Evolutionary conservation across 1,284 basidiomycete species (phyloP), one percentile per base, ranked within the genome.

Genomic region (Neonothopanus nambi): DNA sequence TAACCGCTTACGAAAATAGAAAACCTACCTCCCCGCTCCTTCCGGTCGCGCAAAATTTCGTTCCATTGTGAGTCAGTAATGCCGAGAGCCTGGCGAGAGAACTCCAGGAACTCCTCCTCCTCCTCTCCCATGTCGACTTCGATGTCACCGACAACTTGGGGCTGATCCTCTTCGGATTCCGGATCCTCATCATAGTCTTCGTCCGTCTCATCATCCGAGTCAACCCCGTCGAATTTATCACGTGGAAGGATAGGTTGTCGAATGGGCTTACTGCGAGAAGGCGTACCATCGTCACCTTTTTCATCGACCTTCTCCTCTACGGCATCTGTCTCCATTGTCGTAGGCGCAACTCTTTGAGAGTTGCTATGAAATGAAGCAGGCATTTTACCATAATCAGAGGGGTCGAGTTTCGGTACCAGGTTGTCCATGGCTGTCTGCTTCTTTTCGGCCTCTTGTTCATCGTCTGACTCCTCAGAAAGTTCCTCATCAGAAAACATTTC

Each of bases 91-190:
- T 96, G 89, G 44, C 92, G 82, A 11, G 95, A 90, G 69, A 98
- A 98, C 68, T 92, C 89, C 41, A 98, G 72, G 61, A 97, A 98
- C 59, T 96, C 95, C 57, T 90, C 91, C 68, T 92, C 81, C 70
- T 98, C 95, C 61, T 90, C 85, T 17, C 79, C 82, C 87, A 97
- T 95, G 59, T 95, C 88, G 40, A 93, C 80, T 61, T 94, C 91
- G 15, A 91, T 70, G 24, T 92, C 90, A 18, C 89, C 91, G 1
- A 90, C 84, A 1, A 93, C 76, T 61, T 89, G 85, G 1, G 91
- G 89, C 18, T 74, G 73, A 36, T 92, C 91, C 59, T 92, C 89
- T 43, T 91, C 91, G 13, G 84, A 84, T 30, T 81, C 82, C 21
- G 82, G 79, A 21, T 79, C 83, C 7, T 76, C 78, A 12, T 63